phyloP scores from a whole-genome alignment of 345 rosid species.

The Lumnitzera littorea region DNA sequence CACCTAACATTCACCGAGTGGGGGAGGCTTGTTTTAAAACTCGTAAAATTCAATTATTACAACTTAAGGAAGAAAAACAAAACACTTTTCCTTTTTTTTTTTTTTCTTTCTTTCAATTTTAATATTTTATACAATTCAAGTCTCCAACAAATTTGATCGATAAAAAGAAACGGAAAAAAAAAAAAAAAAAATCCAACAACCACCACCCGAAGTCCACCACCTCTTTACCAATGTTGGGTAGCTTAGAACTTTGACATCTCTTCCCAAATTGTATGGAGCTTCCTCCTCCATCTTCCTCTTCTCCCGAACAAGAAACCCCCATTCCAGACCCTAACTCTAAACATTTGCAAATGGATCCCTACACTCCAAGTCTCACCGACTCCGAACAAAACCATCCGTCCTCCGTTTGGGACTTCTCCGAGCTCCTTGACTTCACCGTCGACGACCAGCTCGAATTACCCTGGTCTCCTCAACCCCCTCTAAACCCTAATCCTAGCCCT shows the following conservation, averaged over 20 bases:
- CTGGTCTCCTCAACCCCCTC: conserved; percentile 18
- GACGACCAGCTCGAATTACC: conserved; percentile 52
- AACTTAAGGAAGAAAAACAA: too few species aligned
- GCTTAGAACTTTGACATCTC: background rate
- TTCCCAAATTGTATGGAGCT: conserved; percentile 2
- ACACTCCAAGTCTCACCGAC: conserved; percentile 24
- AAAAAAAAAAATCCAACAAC: background rate
- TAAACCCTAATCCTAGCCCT: conserved; percentile 16
- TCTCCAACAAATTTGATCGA: too few species aligned
- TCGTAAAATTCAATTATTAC: too few species aligned
- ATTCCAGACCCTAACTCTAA: background rate
- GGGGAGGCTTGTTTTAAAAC: too few species aligned
- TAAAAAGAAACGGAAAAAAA: too few species aligned
- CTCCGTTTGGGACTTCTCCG: conserved; percentile 75
- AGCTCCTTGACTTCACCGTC: conserved; percentile 64
- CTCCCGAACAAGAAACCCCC: background rate
- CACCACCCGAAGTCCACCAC: background rate
- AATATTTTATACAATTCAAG: too few species aligned
- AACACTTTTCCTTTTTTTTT: too few species aligned
- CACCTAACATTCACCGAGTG: too few species aligned
- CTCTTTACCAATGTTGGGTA: background rate
- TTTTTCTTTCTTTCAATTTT: too few species aligned
- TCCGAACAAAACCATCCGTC: conserved; percentile 23
- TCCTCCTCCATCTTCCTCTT: background rate
- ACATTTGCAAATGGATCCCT: conserved; percentile 25